phyloP scores from a whole-genome alignment of 805 yeast species.

The Scheffersomyces lignosus region DNA sequence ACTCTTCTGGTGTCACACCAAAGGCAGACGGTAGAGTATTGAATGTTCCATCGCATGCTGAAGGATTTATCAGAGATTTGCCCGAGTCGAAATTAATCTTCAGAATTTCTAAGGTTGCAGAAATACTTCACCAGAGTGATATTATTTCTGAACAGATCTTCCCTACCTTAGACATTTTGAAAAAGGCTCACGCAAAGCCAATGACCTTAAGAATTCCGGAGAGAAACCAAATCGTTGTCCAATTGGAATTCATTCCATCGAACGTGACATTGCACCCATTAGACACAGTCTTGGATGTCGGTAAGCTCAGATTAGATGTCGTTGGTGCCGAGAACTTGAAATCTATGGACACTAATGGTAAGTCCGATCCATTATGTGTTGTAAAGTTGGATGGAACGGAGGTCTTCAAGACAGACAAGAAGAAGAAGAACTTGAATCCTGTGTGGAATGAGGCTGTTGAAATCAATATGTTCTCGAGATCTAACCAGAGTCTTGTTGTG shows the following conservation, averaged over 20 bases:
- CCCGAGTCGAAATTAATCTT: constrained; percentile 57
- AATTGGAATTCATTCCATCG: constrained; percentile 63
- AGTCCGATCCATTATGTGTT: constrained; percentile 68
- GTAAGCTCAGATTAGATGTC: constrained; percentile 56
- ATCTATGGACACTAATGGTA: constrained; percentile 71
- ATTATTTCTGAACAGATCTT: constrained; percentile 51
- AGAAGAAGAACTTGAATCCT: constrained; percentile 70
- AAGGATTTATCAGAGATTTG: constrained; percentile 69
- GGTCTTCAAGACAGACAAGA: constrained; percentile 56
- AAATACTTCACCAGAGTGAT: constrained; percentile 48
- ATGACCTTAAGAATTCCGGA: constrained; percentile 43
- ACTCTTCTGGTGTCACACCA: constrained; percentile 57
- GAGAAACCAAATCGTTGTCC: constrained; percentile 42
- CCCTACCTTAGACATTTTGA: constrained; percentile 55
- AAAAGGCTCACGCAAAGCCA: constrained; percentile 48
- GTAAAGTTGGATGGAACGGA: constrained; percentile 55
- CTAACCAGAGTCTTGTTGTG: constrained; percentile 48
- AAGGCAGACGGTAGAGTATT: constrained; percentile 49
- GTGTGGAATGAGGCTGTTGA: constrained; percentile 69
- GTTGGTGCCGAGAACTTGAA: constrained; percentile 53
- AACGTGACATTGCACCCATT: constrained; percentile 50
- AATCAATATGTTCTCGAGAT: constrained; percentile 63
- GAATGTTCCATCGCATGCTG: constrained; percentile 47
- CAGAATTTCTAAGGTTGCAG: constrained; percentile 55
- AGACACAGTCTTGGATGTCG: constrained; percentile 71